A percentile compares a stretch with the other conserved stretches of the same genome.
Conservation (phyloP, 2,329 filamentous ascomycete genomes). For the Beauveria brongniartii region DNA sequence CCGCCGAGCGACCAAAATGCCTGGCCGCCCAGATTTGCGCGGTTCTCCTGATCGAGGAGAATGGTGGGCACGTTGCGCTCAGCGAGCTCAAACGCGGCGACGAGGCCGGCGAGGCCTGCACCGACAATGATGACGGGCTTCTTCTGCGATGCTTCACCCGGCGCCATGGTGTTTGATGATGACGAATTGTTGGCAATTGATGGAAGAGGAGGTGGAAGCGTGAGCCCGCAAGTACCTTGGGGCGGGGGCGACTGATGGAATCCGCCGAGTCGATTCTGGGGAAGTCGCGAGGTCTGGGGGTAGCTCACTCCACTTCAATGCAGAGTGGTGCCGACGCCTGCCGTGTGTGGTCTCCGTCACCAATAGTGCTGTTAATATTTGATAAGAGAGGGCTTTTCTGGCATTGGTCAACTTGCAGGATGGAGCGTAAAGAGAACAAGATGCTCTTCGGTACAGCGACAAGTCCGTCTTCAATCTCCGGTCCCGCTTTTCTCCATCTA, state of each 20-base stretch:
- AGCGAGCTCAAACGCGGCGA: constrained; percentile 49
- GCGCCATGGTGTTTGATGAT: constrained; percentile 2
- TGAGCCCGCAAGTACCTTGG: no score
- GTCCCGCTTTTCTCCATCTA: not conserved
- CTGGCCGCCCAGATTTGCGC: constrained; percentile 49
- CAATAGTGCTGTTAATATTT: not conserved
- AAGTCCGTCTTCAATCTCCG: constrained; percentile 3
- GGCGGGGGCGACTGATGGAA: not conserved
- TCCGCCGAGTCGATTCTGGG: not conserved
- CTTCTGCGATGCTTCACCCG: constrained; percentile 1
- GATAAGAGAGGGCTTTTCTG: not conserved
- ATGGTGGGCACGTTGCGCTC: constrained; percentile 40
- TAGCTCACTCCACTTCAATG: not conserved
- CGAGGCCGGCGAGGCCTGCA: constrained; percentile 50
- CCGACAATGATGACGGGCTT: constrained; percentile 47
- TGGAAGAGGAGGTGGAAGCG: not conserved
- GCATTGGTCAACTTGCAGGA: not conserved
- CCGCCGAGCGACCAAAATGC: constrained; percentile 58
- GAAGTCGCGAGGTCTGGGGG: not conserved
- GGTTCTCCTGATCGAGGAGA: constrained; percentile 51
- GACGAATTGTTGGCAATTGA: not conserved
- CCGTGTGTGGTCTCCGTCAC: not conserved
- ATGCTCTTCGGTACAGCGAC: not conserved
- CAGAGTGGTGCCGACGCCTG: not conserved
- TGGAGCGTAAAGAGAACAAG: not conserved